phyloP scores from a whole-genome alignment of 2,329 filamentous ascomycete species.

The Rhytidhysteron rufulum region DNA sequence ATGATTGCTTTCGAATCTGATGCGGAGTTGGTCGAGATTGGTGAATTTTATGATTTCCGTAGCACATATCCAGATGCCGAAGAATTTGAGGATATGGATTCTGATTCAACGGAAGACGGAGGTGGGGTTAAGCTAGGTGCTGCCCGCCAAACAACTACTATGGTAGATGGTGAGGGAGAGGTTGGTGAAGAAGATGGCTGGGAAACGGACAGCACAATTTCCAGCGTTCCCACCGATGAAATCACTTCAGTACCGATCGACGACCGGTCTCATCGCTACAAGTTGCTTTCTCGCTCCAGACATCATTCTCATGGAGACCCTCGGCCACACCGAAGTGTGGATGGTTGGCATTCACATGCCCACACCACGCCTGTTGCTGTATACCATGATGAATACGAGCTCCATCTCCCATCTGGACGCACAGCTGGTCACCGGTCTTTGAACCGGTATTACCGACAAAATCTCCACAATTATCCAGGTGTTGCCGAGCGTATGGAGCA shows the following conservation, averaged over 20 bases:
- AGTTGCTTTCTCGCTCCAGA: conserved; percentile 66
- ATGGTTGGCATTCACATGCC: conserved; percentile 79
- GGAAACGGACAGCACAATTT: conserved; percentile 90
- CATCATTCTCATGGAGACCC: conserved; percentile 72
- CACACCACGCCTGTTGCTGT: conserved; percentile 70
- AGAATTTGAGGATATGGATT: conserved; percentile 53
- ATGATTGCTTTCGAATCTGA: conserved; percentile 90
- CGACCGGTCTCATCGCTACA: conserved; percentile 65
- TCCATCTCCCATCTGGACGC: conserved; percentile 86
- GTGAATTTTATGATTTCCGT: conserved; percentile 95
- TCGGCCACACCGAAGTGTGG: conserved; percentile 67
- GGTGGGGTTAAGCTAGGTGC: conserved; percentile 68
- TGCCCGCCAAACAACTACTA: conserved; percentile 49
- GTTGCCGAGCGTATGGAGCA: conserved; percentile 69
- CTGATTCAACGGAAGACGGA: conserved; percentile 37
- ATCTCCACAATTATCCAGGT: conserved; percentile 79
- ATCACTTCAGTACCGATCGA: conserved; percentile 76
- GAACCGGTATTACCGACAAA: conserved; percentile 87
- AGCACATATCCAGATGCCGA: conserved; percentile 87
- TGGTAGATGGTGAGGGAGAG: conserved; percentile 49
- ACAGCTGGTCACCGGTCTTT: conserved; percentile 87
- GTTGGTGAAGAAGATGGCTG: conserved; percentile 76
- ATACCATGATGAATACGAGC: conserved; percentile 88
- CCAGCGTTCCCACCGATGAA: conserved; percentile 81
- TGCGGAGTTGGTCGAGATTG: conserved; percentile 87